Evolutionary conservation across 306 rosid species (phyloP).

Genomic region (Lupinus albus): DNA sequence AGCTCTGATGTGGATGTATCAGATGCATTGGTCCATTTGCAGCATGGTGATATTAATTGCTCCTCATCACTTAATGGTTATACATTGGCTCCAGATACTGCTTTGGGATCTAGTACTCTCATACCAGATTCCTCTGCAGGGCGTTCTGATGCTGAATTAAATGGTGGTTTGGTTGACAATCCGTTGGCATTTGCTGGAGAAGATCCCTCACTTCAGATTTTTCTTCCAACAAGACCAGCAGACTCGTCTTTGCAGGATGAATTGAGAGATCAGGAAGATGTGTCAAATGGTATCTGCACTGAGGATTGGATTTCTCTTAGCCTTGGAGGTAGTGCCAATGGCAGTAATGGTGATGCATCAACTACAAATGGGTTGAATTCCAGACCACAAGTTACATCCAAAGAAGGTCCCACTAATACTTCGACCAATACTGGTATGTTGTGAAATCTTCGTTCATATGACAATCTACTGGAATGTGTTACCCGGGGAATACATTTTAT

Average conservation of each 20-base stretch:
- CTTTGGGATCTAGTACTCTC: slow-evolving; percentile 61
- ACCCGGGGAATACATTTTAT: background rate
- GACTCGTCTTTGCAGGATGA: slow-evolving; percentile 69
- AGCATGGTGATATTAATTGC: slow-evolving; percentile 64
- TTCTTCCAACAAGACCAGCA: slow-evolving; percentile 91
- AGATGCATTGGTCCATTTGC: slow-evolving; percentile 65
- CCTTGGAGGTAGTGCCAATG: slow-evolving; percentile 77
- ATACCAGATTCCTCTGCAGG: slow-evolving; percentile 59
- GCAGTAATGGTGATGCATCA: slow-evolving; percentile 57
- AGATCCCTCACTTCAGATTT: slow-evolving; percentile 93
- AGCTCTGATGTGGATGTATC: slow-evolving; percentile 76
- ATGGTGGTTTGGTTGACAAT: slow-evolving; percentile 83
- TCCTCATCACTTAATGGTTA: slow-evolving; percentile 78
- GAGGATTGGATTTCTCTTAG: slow-evolving; percentile 96
- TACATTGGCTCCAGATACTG: slow-evolving; percentile 61
- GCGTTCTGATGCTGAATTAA: slow-evolving; percentile 67
- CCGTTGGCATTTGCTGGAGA: slow-evolving; percentile 80
- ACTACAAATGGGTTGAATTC: slow-evolving; percentile 61
- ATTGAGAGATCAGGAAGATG: slow-evolving; percentile 70
- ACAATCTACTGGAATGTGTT: slow-evolving; percentile 7
- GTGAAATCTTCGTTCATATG: background rate
- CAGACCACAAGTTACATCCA: slow-evolving; percentile 58
- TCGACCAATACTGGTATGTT: slow-evolving; percentile 70
- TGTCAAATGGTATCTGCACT: slow-evolving; percentile 74
- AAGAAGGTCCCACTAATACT: slow-evolving; percentile 58